A percentile compares a stretch with the other conserved stretches of the same genome.
Evolutionary conservation across 2,329 filamentous ascomycete genomes (phyloP).

Genomic region (Waltergamsia citrina): DNA sequence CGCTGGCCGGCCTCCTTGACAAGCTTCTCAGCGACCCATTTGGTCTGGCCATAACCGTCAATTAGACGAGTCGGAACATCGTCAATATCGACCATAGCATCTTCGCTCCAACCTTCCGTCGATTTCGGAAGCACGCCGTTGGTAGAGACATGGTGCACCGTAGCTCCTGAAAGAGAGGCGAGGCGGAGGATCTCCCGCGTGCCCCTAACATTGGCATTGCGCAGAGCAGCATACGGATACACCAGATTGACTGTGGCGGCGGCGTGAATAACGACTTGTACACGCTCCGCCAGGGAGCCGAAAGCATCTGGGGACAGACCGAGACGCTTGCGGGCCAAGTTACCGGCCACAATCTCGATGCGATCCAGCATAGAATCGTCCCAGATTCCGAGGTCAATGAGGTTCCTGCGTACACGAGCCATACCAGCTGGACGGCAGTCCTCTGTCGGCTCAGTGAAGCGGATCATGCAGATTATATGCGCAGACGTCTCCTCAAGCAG

Average conservation of each 20-base stretch:
- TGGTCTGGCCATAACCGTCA: slow-evolving; percentile 72
- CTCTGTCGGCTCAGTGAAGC: slow-evolving; percentile 57
- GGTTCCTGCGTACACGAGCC: slow-evolving; percentile 63
- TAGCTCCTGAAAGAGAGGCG: slow-evolving; percentile 56
- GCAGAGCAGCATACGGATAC: slow-evolving; percentile 70
- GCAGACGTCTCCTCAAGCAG: slow-evolving; percentile 60
- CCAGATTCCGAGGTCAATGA: slow-evolving; percentile 74
- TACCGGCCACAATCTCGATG: slow-evolving; percentile 66
- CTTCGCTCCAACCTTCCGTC: slow-evolving; percentile 61
- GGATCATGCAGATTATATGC: slow-evolving; percentile 62
- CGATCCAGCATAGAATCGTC: slow-evolving; percentile 68
- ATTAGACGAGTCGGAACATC: slow-evolving; percentile 59
- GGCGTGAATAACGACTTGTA: slow-evolving; percentile 69
- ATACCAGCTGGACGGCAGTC: slow-evolving; percentile 58
- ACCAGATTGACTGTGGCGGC: slow-evolving; percentile 73
- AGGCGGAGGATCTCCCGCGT: slow-evolving; percentile 66
- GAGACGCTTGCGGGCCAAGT: slow-evolving; percentile 58
- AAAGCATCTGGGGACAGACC: slow-evolving; percentile 59
- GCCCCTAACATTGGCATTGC: slow-evolving; percentile 69
- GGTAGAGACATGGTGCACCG: slow-evolving; percentile 70
- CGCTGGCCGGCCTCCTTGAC: slow-evolving; percentile 58
- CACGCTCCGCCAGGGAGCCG: slow-evolving; percentile 50
- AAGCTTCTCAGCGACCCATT: slow-evolving; percentile 73
- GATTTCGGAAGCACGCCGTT: slow-evolving; percentile 71
- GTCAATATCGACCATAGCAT: slow-evolving; percentile 55